A percentile compares a stretch with the other conserved stretches of the same genome.
phyloP scores from a whole-genome alignment of 1,284 basidiomycete species.

The Irpex sp. region DNA sequence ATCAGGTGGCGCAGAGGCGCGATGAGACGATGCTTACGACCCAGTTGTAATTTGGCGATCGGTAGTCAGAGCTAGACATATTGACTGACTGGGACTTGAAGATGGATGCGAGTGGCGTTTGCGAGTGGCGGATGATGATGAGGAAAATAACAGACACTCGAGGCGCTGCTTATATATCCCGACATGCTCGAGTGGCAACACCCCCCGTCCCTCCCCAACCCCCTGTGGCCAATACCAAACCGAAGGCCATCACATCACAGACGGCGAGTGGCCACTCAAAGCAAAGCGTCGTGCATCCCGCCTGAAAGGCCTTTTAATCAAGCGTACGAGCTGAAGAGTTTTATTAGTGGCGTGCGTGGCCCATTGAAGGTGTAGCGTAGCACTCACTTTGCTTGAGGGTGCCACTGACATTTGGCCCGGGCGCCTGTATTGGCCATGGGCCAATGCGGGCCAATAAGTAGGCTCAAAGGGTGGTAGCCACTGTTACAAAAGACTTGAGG shows the following conservation, averaged over 20 bases:
- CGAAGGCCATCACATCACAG: no score
- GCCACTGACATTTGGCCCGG: no score
- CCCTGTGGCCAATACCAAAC: no score
- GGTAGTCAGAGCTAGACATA: neutral
- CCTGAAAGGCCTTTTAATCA: neutral
- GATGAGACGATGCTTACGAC: neutral
- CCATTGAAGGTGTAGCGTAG: no score
- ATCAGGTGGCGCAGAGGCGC: no score
- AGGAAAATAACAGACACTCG: neutral
- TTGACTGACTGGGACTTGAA: neutral
- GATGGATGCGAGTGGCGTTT: neutral
- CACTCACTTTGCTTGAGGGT: no score
- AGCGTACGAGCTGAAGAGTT: neutral
- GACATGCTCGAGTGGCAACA: neutral
- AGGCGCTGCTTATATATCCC: neutral
- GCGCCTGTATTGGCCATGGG: no score
- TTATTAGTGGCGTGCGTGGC: no score
- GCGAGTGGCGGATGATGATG: neutral
- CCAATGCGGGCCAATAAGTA: no score
- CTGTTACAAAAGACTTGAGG: no score
- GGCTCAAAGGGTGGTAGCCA: no score
- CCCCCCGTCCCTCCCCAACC: neutral
- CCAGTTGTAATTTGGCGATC: neutral
- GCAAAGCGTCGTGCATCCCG: neutral
- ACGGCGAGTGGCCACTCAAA: neutral